phyloP scores from a whole-genome alignment of 257 asterid genomes.

The Verbascum thapsus region DNA sequence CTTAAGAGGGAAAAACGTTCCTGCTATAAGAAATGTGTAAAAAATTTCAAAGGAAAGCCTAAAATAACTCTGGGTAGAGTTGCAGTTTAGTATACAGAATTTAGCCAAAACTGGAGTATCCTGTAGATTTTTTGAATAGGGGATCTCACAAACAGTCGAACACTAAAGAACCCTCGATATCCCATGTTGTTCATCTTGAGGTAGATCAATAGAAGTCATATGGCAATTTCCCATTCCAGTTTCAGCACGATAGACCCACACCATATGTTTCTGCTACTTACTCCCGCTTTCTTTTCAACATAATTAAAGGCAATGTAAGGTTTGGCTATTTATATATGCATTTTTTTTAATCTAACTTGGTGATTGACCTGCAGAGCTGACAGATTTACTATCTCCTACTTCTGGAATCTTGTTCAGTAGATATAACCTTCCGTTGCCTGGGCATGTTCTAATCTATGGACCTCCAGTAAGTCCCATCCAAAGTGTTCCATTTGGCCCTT shows the following conservation, averaged over 20 bases:
- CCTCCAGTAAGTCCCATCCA: constrained; percentile 69
- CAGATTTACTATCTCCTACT: constrained; percentile 59
- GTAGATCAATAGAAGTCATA: constrained; percentile 1
- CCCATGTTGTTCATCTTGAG: constrained; percentile 2
- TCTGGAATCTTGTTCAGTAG: constrained; percentile 61
- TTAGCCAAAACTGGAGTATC: background rate
- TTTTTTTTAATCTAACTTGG: constrained; percentile 13
- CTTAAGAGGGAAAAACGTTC: no score
- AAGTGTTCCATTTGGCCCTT: constrained; percentile 24
- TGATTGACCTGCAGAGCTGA: constrained; percentile 63
- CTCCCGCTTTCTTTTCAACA: constrained; percentile 8
- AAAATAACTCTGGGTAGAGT: constrained; percentile 16
- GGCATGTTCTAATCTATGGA: constrained; percentile 86
- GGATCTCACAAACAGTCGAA: constrained; percentile 7
- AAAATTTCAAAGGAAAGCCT: constrained; percentile 1
- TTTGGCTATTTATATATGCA: constrained; percentile 1
- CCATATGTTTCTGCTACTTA: background rate
- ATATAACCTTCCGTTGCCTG: constrained; percentile 80
- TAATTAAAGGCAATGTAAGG: constrained; percentile 1
- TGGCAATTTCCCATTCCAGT: background rate
- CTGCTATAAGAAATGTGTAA: background rate
- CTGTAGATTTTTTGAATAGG: background rate
- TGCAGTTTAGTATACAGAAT: background rate
- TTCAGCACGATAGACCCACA: background rate
- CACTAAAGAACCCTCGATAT: constrained; percentile 12